Base-by-base conservation (phyloP, 176 grass and related monocot species). In the Musa troglodytarum region DNA sequence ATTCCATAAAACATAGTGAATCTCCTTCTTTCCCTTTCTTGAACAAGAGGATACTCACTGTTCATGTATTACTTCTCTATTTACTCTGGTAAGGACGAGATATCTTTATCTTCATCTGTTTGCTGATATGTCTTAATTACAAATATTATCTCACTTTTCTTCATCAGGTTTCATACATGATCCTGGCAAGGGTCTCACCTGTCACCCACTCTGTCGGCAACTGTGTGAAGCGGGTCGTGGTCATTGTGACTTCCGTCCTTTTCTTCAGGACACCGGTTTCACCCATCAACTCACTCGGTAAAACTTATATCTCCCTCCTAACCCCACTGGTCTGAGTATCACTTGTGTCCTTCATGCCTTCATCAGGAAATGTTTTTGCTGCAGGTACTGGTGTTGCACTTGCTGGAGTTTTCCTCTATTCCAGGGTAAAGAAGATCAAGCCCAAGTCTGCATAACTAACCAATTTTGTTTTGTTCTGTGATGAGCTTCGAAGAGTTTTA, bases 251-350 rank as follows among this genome's bases (percentile, higher is more conserved):
- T 8, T 96, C 87, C 0, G 93, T 96, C 81, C 81, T 96, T 49
- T 96, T 96, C 81, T 96, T 96, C 87, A 86, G 79, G 76, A 90
- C 87, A 54, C 89, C 87, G 26, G 89, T 96, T 89, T 96, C 93
- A 55, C 89, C 85, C 14, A 82, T 92, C 79, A 96, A 92, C 65
- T 89, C 93, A 49, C 79, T 90, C 0, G 89, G 93, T 96, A 68
- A 72, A 76, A 43, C 34, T 43, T 43, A 22, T 43, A 57, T 68
- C 24, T 24, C 68, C 55, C 68, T 9, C 2, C 34, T 43, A 43
- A 43, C 34, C 34, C 34, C 6, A 0, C 34, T 43, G 34, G 34
- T 43, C 34, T 4, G 4, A 43, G 34, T 43, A 43, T 43, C 34
- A 43, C 34, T 43, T 43, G 34, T 5, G 34, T 43, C 34, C 34